A percentile compares a stretch with the other conserved stretches of the same genome.
These are phyloP conservation scores for Rhytidiadelphus loreus DNA, from an alignment of 225 moss, liverwort and hornwort species.

Conservation along the genomic window DNA sequence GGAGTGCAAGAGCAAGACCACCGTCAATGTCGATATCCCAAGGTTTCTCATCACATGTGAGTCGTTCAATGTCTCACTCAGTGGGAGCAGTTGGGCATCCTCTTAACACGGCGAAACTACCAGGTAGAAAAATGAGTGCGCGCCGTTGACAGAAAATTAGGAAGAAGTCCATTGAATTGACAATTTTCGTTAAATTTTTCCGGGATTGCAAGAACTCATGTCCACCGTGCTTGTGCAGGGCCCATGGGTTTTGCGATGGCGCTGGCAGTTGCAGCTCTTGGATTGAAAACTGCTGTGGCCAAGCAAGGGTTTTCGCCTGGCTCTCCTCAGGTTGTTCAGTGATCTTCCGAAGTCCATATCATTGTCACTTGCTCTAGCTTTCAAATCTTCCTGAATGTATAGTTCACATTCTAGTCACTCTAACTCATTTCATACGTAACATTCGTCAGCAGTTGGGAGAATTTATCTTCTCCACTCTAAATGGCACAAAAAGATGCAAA, in stretches of 20 bases:
- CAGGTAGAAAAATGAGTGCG: constrained; percentile 15
- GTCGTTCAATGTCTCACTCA: constrained; percentile 33
- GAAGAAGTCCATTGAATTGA: too few species aligned
- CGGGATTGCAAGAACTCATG: not conserved
- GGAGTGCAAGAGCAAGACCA: constrained; percentile 36
- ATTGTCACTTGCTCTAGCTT: not conserved
- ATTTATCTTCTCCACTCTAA: not conserved
- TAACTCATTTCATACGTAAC: not conserved
- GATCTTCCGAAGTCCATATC: not conserved
- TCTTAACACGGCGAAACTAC: constrained; percentile 15
- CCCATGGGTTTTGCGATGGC: constrained; percentile 61
- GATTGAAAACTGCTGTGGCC: constrained; percentile 60
- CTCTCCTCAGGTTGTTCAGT: constrained; percentile 23
- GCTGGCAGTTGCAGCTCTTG: constrained; percentile 61
- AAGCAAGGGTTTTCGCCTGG: constrained; percentile 20
- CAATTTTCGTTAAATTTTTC: not conserved
- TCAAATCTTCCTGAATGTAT: not conserved
- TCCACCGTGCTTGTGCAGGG: constrained; percentile 17
- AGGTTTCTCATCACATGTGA: constrained; percentile 31
- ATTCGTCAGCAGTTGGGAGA: not conserved
- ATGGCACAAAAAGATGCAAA: not conserved
- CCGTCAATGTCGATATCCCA: constrained; percentile 70
- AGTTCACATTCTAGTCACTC: not conserved
- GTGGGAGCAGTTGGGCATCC: constrained; percentile 42
- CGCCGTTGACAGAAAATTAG: not conserved